These are phyloP conservation scores for Curvularia sp. DNA, from an alignment of 2,329 filamentous ascomycete genomes.

Conservation along the genomic window DNA sequence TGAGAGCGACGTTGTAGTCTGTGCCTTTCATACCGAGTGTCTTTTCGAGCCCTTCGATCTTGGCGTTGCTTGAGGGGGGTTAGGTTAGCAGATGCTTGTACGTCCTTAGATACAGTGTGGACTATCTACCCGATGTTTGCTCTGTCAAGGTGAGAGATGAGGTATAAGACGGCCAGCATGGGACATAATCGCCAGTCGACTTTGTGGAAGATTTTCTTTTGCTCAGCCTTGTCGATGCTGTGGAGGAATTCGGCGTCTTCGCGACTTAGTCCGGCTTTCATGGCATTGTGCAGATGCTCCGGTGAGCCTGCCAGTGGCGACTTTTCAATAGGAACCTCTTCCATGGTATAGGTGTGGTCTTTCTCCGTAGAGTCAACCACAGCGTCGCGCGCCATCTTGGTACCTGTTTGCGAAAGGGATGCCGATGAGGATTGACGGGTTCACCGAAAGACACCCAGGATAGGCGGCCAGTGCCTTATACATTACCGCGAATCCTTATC, in stretches of 20 bases:
- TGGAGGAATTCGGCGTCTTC: constrained; percentile 41
- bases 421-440: not conserved
- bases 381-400: not conserved
- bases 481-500: not conserved
- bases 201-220: constrained; percentile 35
- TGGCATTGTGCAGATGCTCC: constrained; percentile 16
- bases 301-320: not conserved
- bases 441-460: not conserved
- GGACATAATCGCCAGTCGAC: constrained; percentile 34
- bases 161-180: constrained; percentile 35
- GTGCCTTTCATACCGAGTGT: constrained; percentile 54
- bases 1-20: constrained; percentile 60
- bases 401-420: not conserved
- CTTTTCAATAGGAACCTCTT: not conserved
- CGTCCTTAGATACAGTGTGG: not conserved
- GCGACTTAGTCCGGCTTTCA: constrained; percentile 24
- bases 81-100: not conserved
- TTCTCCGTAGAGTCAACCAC: not conserved
- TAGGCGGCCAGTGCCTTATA: not conserved
- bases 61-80: constrained; percentile 49
- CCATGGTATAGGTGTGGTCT: not conserved
- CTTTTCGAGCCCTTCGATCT: constrained; percentile 41
- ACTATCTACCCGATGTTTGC: constrained; percentile 42
- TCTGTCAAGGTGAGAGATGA: constrained; percentile 43
- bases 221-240: constrained; percentile 28